These are phyloP conservation scores for Yamadazyma atmosphaerica DNA, from an alignment of 1,139 yeast species.

Conservation along the genomic window DNA sequence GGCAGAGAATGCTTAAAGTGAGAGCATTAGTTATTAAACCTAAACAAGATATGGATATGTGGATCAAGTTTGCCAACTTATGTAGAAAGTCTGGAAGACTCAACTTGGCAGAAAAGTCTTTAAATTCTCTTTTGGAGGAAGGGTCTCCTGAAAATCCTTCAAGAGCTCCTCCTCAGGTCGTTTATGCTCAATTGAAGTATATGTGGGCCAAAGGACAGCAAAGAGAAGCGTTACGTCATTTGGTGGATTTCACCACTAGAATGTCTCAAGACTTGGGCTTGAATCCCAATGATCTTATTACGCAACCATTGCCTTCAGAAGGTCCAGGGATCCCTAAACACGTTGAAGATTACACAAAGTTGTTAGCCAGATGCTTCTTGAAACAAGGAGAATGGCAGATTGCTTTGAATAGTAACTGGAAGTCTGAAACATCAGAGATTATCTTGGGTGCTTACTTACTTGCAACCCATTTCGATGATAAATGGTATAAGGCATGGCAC, in stretches of 20 bases:
- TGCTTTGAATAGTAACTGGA: conserved; percentile 75
- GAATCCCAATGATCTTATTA: conserved; percentile 76
- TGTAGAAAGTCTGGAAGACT: conserved; percentile 93
- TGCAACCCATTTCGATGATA: conserved; percentile 90
- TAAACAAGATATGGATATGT: conserved; percentile 94
- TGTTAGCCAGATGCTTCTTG: conserved; percentile 89
- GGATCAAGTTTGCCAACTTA: conserved; percentile 96
- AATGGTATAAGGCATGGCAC: conserved; percentile 99
- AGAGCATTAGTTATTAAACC: conserved; percentile 93
- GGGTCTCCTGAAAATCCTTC: conserved; percentile 63
- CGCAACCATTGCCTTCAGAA: conserved; percentile 81
- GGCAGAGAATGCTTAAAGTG: conserved; percentile 96
- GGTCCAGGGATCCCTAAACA: conserved; percentile 75
- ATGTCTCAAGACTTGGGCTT: conserved; percentile 87
- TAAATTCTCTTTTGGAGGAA: conserved; percentile 71
- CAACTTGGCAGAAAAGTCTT: conserved; percentile 89
- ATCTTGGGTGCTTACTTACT: conserved; percentile 88
- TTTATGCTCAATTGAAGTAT: conserved; percentile 92
- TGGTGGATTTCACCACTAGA: conserved; percentile 87
- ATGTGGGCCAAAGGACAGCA: conserved; percentile 97
- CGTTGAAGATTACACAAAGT: conserved; percentile 79
- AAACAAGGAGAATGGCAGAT: conserved; percentile 99
- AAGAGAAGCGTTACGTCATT: conserved; percentile 79
- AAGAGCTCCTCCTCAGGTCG: conserved; percentile 92
- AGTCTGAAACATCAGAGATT: conserved; percentile 72